Base-by-base conservation (phyloP, 441 rosid species). In the Gossypium lobatum region DNA sequence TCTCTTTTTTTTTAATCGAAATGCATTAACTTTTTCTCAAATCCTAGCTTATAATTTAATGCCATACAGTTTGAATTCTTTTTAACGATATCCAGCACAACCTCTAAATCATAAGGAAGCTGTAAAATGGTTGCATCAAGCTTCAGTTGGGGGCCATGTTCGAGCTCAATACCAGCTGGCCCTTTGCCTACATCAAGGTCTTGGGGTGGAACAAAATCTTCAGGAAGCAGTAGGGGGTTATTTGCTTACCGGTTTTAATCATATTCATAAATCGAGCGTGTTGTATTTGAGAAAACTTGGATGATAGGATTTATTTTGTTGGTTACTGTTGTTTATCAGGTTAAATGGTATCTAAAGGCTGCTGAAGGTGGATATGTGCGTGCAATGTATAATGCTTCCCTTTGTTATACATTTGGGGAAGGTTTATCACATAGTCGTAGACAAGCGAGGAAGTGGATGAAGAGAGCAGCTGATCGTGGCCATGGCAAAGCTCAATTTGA, bases 101-200 rank as follows among this genome's bases (percentile, higher is more conserved):
- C 90, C 93, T 4, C 26, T 83, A 21, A 79, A 83, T 46, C 83
- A 74, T 1, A 77, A 81, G 74, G 90, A 88, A 81, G 97, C 97
- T 9, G 68, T 88, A 46, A 81, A 75, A 64, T 95, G 97, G 97
- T 81, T 95, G 76, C 75, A 69, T 8, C 69, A 73, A 65, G 91
- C 97, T 73, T 85, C 93, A 1, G 55, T 78, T 7, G 82, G 84
- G 1, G 96, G 94, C 14, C 88, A 92, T 67, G 76, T 83, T 69
- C 88, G 97, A 23, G 97, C 98, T 34, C 97, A 91, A 73, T 95
- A 88, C 86, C 97, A 95, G 76, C 78, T 95, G n/a, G 98, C 94
- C 2, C 96, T 92, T 73, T 92, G 93, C 83, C 75, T 91, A 25
- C 97, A 92, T 60, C 89, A 83, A 73, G 95, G 93, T 57, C 76